Conservation (phyloP, 2,329 filamentous ascomycete genomes). For the Venturia carpophila region DNA sequence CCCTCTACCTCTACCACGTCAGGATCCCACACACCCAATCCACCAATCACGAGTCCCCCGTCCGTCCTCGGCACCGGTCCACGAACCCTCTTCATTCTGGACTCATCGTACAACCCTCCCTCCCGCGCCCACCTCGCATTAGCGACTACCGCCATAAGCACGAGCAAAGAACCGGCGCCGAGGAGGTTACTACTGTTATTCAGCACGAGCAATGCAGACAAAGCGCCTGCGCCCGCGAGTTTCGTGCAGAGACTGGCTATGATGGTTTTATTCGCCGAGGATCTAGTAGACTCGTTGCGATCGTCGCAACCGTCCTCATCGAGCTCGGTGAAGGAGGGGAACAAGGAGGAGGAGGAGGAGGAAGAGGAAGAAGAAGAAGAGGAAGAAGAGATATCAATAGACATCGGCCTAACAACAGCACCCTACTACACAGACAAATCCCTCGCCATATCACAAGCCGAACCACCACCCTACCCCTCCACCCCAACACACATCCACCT, state of each 20-base stretch:
- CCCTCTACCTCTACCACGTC: constrained; percentile 15
- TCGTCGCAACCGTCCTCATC: too few relatives aligned
- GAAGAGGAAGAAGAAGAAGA: not conserved
- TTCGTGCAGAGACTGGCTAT: constrained; percentile 62
- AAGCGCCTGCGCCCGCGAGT: constrained; percentile 57
- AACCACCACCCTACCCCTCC: constrained; percentile 28
- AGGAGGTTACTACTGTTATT: constrained; percentile 49
- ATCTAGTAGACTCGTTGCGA: constrained; percentile 31
- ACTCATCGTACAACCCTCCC: constrained; percentile 60
- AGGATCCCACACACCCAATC: constrained; percentile 18
- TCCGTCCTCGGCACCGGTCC: not conserved
- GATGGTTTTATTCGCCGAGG: constrained; percentile 61
- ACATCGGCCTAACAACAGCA: constrained; percentile 62
- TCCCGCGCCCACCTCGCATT: constrained; percentile 52
- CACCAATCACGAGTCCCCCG: not conserved
- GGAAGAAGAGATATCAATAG: constrained; percentile 40
- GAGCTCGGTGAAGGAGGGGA: not conserved
- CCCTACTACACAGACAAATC: constrained; percentile 72
- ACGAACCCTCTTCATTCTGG: constrained; percentile 52
- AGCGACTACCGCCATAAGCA: constrained; percentile 43
- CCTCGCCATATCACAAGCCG: constrained; percentile 43
- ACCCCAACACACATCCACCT: constrained; percentile 55
- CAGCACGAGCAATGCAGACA: constrained; percentile 58
- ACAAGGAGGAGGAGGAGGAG: not conserved
- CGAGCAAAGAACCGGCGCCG: constrained; percentile 27